Percentiles rank a stretch among this genome's conserved stretches.
phyloP scores from a whole-genome alignment of 78 protist species.

The Emiliania huxleyi region DNA sequence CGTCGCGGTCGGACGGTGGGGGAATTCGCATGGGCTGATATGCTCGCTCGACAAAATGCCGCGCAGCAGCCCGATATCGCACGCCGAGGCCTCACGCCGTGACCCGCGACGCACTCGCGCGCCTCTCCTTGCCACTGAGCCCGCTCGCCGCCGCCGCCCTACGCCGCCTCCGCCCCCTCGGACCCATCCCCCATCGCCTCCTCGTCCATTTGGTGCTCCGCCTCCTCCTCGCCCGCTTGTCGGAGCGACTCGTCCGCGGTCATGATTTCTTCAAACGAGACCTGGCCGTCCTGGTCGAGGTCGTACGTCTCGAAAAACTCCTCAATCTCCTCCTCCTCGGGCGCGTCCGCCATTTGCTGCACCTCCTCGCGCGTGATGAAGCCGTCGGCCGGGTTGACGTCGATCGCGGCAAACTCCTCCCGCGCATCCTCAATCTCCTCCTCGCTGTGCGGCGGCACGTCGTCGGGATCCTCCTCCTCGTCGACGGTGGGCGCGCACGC shows the following conservation, averaged over 20 bases:
- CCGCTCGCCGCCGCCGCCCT: too few species aligned
- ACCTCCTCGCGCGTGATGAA: neutral
- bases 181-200: too few species aligned
- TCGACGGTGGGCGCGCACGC: too few species aligned
- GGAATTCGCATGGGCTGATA: too few species aligned
- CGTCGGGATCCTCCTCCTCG: neutral
- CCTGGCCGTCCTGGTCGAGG: neutral
- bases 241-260: neutral
- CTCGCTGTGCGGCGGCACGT: neutral
- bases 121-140: too few species aligned
- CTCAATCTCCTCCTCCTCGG: neutral
- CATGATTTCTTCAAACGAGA: neutral
- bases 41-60: too few species aligned
- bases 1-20: too few species aligned
- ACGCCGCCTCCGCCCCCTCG: too few species aligned
- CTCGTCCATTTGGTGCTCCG: too few species aligned
- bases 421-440: neutral
- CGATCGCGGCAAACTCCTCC: neutral
- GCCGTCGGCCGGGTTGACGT: neutral
- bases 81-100: too few species aligned
- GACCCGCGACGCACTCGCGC: too few species aligned
- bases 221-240: neutral
- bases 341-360: neutral
- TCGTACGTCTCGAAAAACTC: neutral
- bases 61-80: too few species aligned